phyloP scores from a whole-genome alignment of 2,329 filamentous ascomycete species.

The Neophaeococcomyces mojaviensis region DNA sequence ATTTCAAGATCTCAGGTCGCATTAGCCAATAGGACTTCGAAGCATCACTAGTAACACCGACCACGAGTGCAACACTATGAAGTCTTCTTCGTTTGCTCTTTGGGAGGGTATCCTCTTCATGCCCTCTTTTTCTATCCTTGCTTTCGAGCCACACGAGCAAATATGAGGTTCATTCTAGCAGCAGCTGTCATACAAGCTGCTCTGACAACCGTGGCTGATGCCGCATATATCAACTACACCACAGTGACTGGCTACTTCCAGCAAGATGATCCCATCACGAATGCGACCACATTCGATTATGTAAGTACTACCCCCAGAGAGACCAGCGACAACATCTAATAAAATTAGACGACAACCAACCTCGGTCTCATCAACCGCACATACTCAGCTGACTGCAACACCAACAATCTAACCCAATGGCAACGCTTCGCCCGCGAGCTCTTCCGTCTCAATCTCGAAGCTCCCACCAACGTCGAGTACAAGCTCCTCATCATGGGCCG shows the following conservation, averaged over 20 bases:
- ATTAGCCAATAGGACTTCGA: no score
- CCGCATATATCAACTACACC: conserved; percentile 23
- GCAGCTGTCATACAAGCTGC: no score
- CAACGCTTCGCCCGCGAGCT: conserved; percentile 45
- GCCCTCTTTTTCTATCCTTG: no score
- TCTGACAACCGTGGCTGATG: neutral
- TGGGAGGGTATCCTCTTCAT: no score
- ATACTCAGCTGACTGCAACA: conserved; percentile 36
- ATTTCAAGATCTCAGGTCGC: no score
- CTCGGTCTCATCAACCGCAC: conserved; percentile 44
- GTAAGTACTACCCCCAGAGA: conserved; percentile 25
- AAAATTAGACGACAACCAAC: conserved; percentile 31
- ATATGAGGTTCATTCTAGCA: no score
- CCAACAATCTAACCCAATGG: conserved; percentile 46
- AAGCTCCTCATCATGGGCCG: conserved; percentile 52
- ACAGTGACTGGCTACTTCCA: conserved; percentile 43
- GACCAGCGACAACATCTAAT: conserved; percentile 1
- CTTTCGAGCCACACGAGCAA: no score
- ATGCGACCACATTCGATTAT: conserved; percentile 43
- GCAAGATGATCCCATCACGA: conserved; percentile 43
- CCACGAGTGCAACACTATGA: no score
- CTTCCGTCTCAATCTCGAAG: conserved; percentile 37
- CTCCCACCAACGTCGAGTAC: conserved; percentile 37
- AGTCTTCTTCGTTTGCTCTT: no score
- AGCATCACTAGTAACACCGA: no score